A percentile compares a stretch with the other conserved stretches of the same genome.
phyloP scores from a whole-genome alignment of 1,284 basidiomycete genomes.

The Tausonia pullulans region DNA sequence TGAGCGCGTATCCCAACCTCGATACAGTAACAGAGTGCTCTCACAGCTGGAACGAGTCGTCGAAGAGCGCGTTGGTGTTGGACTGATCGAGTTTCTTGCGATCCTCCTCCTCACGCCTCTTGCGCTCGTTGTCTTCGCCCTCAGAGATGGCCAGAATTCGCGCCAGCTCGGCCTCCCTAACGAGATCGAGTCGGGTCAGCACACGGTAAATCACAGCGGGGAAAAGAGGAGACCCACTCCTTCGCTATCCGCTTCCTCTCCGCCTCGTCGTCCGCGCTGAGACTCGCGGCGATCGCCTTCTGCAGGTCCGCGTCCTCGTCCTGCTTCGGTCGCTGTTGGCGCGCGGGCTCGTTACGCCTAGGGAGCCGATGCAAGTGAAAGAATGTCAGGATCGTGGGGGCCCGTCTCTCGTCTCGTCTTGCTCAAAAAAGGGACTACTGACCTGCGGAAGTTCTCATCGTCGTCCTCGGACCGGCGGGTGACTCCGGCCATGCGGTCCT shows the following conservation, averaged over 20 bases:
- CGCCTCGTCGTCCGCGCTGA: slow-evolving; percentile 46
- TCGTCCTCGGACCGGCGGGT: slow-evolving; percentile 24
- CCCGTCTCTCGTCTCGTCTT: no score
- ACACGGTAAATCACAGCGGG: slow-evolving; percentile 38
- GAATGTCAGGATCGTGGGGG: no score
- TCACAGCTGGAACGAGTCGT: slow-evolving; percentile 65
- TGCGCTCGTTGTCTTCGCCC: slow-evolving; percentile 69
- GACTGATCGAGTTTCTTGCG: slow-evolving; percentile 63
- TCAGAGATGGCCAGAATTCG: slow-evolving; percentile 71
- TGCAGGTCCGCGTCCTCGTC: slow-evolving; percentile 70
- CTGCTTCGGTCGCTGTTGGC: slow-evolving; percentile 13
- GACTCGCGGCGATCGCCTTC: slow-evolving; percentile 71
- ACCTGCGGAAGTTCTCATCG: slow-evolving; percentile 43
- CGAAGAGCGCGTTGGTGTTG: slow-evolving; percentile 68
- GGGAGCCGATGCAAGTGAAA: no score
- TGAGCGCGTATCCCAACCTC: background rate
- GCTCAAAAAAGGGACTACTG: slow-evolving; percentile 20
- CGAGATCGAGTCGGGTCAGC: background rate
- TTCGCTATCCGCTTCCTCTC: slow-evolving; percentile 58
- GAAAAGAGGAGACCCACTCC: slow-evolving; percentile 22
- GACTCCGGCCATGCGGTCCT: slow-evolving; percentile 64
- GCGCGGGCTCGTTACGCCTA: no score
- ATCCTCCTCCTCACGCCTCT: slow-evolving; percentile 56
- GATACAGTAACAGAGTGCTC: slow-evolving; percentile 33
- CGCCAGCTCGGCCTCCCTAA: slow-evolving; percentile 61